Conservation (phyloP, 2,329 filamentous ascomycete species). For the Fusarium lateritium region DNA sequence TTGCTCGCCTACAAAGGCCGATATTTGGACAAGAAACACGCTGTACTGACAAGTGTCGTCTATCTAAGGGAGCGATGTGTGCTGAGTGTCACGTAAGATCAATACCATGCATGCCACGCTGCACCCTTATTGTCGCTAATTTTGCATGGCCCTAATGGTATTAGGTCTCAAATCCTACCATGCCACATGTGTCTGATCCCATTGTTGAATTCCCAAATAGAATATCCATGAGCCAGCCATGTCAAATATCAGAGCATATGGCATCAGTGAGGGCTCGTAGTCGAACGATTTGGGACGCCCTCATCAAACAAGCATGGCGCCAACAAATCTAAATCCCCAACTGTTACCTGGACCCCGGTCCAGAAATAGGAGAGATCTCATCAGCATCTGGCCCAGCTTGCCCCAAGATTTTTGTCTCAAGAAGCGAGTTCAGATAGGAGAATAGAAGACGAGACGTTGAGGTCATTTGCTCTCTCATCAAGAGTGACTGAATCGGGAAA, state of each 20-base stretch:
- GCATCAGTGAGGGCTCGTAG: conserved; percentile 11
- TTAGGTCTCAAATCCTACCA: conserved; percentile 6
- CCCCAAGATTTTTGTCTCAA: conserved; percentile 13
- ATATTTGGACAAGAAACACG: background rate
- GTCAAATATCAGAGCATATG: conserved; percentile 45
- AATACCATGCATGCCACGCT: background rate
- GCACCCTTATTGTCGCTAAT: background rate
- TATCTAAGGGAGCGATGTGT: background rate
- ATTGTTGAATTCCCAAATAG: background rate
- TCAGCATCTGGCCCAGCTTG: conserved; percentile 14
- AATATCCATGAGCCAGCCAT: conserved; percentile 17
- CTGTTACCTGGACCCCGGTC: conserved; percentile 19
- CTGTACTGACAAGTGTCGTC: background rate
- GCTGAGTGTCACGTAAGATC: background rate
- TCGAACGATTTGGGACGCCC: conserved; percentile 44
- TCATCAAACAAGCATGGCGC: conserved; percentile 32
- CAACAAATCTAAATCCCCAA: conserved; percentile 41
- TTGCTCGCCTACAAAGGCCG: background rate
- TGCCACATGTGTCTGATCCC: conserved; percentile 11
- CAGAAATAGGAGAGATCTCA: conserved; percentile 14
- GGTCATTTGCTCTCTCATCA: background rate
- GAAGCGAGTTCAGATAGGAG: background rate
- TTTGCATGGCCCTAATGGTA: background rate
- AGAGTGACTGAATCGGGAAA: conserved; percentile 30
- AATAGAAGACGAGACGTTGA: background rate